A percentile compares a stretch with the other conserved stretches of the same genome.
Evolutionary conservation across 257 asterid species (phyloP).

Genomic region (Salvia rosmarinus): DNA sequence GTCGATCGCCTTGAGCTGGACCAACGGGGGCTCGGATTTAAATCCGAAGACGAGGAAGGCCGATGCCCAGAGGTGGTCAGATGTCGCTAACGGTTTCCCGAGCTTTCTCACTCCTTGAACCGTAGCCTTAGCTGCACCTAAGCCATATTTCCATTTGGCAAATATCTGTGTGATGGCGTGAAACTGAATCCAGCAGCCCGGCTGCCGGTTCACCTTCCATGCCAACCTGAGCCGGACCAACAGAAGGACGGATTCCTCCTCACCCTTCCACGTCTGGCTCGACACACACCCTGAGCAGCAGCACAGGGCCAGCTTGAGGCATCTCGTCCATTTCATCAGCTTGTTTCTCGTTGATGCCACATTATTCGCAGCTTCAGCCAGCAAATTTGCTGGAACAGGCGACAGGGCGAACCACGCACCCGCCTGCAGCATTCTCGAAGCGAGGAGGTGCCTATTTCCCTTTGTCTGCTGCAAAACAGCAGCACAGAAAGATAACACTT

Average conservation of each 20-base stretch:
- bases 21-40: constrained; percentile 75
- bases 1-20: constrained; percentile 76
- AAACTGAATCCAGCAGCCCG: constrained; percentile 77
- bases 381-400: constrained; percentile 59
- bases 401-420: constrained; percentile 88
- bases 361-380: constrained; percentile 68
- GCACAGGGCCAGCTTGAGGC: constrained; percentile 48
- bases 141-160: constrained; percentile 51
- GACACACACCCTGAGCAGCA: constrained; percentile 54
- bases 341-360: constrained; percentile 53
- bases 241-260: constrained; percentile 72
- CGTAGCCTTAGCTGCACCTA: constrained; percentile 55
- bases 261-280: constrained; percentile 65
- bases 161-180: constrained; percentile 72
- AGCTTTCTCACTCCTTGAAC: constrained; percentile 63
- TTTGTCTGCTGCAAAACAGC: constrained; percentile 50
- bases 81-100: constrained; percentile 47
- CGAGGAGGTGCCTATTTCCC: constrained; percentile 47
- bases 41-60: constrained; percentile 82
- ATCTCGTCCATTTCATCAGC: constrained; percentile 55
- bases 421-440: constrained; percentile 70
- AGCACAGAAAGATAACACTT: constrained; percentile 53
- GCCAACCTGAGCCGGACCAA: constrained; percentile 73
- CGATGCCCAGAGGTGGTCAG: constrained; percentile 82
- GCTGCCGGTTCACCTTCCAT: constrained; percentile 55